Evolutionary conservation across 2,329 filamentous ascomycete genomes (phyloP).

Genomic region (Xylaria sp.): DNA sequence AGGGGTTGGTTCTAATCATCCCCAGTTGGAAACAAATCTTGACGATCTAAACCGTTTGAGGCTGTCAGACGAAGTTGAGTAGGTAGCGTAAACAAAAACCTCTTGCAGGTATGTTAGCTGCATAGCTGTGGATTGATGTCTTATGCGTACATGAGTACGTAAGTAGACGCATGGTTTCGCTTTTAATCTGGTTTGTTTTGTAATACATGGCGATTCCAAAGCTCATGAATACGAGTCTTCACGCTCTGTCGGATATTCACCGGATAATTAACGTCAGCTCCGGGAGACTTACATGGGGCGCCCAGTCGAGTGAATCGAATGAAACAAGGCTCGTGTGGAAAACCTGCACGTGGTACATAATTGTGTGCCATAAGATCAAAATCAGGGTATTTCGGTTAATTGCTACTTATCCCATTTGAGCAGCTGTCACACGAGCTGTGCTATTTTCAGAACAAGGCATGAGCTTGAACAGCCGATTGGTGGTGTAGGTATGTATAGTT

Average conservation of each 20-base stretch:
- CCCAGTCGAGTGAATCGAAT: background rate
- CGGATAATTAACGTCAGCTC: background rate
- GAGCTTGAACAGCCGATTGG: conserved; percentile 24
- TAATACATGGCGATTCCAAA: background rate
- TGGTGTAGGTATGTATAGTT: background rate
- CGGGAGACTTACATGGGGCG: background rate
- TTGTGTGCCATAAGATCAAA: conserved; percentile 15
- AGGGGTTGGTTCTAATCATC: conserved; percentile 19
- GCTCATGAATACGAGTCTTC: background rate
- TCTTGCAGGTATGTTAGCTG: too few species aligned
- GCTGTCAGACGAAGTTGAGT: background rate
- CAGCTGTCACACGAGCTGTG: conserved; percentile 19
- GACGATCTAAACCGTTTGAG: background rate
- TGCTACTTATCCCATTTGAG: conserved; percentile 18
- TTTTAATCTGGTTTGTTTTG: background rate
- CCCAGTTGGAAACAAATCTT: conserved; percentile 9
- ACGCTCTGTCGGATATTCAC: background rate
- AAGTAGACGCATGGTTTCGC: background rate
- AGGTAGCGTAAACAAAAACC: too few species aligned
- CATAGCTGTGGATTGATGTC: too few species aligned
- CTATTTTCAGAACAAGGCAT: conserved; percentile 33
- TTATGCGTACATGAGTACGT: too few species aligned
- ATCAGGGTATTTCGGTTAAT: conserved; percentile 36
- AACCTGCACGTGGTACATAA: conserved; percentile 12
- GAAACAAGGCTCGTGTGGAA: conserved; percentile 6